Evolutionary conservation across 164 flowering plant species (phyloP), one percentile per base, ranked within the genome.

Genomic region (Nymphaea thermarum): DNA sequence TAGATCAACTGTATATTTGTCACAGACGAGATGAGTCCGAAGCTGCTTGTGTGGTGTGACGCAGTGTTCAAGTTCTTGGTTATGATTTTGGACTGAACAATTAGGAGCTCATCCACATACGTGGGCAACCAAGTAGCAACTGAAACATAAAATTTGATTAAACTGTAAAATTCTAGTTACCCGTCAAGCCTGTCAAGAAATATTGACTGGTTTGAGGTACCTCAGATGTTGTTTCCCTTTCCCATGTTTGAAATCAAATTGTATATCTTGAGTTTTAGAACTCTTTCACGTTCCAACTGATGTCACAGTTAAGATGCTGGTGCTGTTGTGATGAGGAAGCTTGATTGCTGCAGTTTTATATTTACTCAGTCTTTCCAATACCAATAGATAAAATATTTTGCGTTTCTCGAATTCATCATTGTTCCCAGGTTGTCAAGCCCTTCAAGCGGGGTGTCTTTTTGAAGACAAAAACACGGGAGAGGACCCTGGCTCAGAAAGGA

Each of bases 1-100:
- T 81, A 78, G 79, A 45, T 25, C 12, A 47, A 4, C 62, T 42
- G 64, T 51, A 51, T 51, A 51, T 51, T 15, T 8, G 57, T 51
- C 14, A 51, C 57, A 51, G 55, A 25, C 36, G 36, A 25, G 36
- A 25, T 25, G 36, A 25, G 36, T 25, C 36, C 36, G 57, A 51
- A 51, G 14, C 14, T 51, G 57, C 14, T 47, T 51, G 57, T 51
- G 57, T 51, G 12, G 12, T 51, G 7, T 47, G 14, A 51, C 12
- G 14, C 57, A 5, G 8, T 51, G 12, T 51, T 47, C 12, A 8
- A 7, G 57, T 51, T 3, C 3, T 15, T 51, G 8, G 57, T 51
- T 25, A 25, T 25, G 36, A 25, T 25, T 25, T 25, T 25, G 36
- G 57, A 51, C 8, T 51, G 57, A 15, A 47, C 55, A 47, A 12